Base-by-base conservation (phyloP, 768 basidiomycete genomes). In the Sarcodon aspratus region DNA sequence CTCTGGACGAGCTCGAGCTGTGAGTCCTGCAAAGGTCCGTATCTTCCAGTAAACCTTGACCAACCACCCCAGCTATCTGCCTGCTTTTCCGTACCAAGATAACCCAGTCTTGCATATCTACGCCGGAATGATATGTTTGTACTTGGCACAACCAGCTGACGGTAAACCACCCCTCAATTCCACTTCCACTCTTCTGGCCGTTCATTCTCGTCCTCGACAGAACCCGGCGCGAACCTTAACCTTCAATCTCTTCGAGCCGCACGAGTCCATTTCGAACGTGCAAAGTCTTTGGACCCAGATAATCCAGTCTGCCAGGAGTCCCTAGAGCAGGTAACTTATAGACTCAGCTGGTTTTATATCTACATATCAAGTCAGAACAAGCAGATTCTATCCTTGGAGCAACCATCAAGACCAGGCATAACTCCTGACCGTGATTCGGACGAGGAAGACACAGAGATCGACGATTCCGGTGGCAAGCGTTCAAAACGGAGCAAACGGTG, bases 1-100 rank as follows among this genome's bases (percentile, higher is more conserved):
- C 92, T 1, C 66, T 92, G 48, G 85, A 90, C 52, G 88, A 96
- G 60, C 67, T 95, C 10, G 88, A 93, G 59, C 72, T 93, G 89
- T 92, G 65, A 54, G 77, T 64, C 13, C 40, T 45, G 40, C 33
- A 9, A 36, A 33, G 18, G 38, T 46, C 45, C 33, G 34, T 44
- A 43, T 15, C 17, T 9, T 33, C 17, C 36, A 48, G 3, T 8
- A 31, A 2, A 47, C 6, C 17, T 9, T n/a, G 3, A 7, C 21
- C 43, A 40, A 36, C 17, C 4, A 45, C 43, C 49, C 38, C 53
- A 91, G 91, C 21, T 94, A 88, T 61, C 73, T 95, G 6, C 87
- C 90, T 1, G 85, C 88, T 2, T 84, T 86, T 60, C 93, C 93
- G 2, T 95, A 82, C 67, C 82, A 82, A 59, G 85, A 90, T 55